Evolutionary conservation across 306 rosid species (phyloP).

Genomic region (Sechiopsis laciniata): DNA sequence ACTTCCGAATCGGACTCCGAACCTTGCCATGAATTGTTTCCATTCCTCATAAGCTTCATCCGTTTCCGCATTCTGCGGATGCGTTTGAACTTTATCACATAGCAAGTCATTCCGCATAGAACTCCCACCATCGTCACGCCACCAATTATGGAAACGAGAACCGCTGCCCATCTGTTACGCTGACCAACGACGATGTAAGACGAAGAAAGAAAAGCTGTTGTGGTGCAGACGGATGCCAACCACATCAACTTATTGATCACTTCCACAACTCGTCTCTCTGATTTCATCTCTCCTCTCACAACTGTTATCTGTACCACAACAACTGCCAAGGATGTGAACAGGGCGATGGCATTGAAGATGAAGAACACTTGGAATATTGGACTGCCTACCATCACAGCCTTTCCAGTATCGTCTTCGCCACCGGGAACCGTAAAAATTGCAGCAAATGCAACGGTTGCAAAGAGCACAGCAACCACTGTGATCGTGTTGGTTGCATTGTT

Average conservation of each 20-base stretch:
- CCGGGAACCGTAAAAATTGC: constrained; percentile 87
- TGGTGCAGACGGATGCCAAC: constrained; percentile 71
- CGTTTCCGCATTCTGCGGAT: constrained; percentile 51
- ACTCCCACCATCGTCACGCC: constrained; percentile 51
- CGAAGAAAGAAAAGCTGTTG: constrained; percentile 61
- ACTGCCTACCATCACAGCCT: constrained; percentile 40
- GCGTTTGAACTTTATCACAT: constrained; percentile 58
- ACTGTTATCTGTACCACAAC: constrained; percentile 83
- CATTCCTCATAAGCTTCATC: constrained; percentile 33
- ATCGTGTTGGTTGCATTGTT: constrained; percentile 81
- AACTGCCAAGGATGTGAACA: constrained; percentile 71
- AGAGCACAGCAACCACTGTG: constrained; percentile 78
- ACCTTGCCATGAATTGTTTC: constrained; percentile 22
- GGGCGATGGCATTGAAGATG: constrained; percentile 59
- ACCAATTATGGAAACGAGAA: constrained; percentile 53
- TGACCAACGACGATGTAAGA: constrained; percentile 76
- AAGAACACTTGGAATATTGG: constrained; percentile 59
- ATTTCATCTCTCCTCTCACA: constrained; percentile 68
- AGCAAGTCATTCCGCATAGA: constrained; percentile 75
- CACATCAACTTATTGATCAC: constrained; percentile 92
- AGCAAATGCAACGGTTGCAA: constrained; percentile 78
- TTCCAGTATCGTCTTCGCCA: constrained; percentile 47
- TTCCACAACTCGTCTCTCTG: constrained; percentile 66
- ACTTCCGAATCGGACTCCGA: constrained; percentile 61
- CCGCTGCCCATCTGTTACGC: constrained; percentile 62